Evolutionary conservation across 2,329 filamentous ascomycete species (phyloP), one percentile per base, ranked within the genome.

Genomic region (Hyphodiscus sp.): DNA sequence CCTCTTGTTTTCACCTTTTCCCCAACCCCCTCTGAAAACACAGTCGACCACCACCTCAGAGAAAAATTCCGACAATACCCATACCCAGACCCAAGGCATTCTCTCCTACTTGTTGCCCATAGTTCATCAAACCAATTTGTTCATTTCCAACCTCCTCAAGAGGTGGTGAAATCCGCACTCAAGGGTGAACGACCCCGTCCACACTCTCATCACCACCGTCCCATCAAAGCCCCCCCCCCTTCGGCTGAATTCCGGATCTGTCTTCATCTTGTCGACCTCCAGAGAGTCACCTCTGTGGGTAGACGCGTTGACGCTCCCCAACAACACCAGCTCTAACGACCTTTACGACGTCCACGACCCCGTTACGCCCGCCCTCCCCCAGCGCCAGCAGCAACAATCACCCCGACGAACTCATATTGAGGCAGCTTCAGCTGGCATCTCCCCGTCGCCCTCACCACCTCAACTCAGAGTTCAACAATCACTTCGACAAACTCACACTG

Each of bases 261-360:
- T 55, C 50, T 58, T 63, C 65, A 61, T 55, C 59, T 66, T 67
- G 64, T 64, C 62, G 57, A 55, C 62, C 56, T 56, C 58, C 18
- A 51, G 46, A 18, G 51, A n/a, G 19, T 49, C 50, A 48, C 50
- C 45, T 42, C 53, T 52, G 42, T 54, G 47, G 49, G 52, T 58
- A 64, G 63, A 58, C 54, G 61, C 62, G 58, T 58, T 69, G 67
- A 65, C 67, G 66, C 61, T 52, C 50, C 53, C 56, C 63, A 63
- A 54, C 33, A 54, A 54, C 19, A 26, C 59, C 42, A 51, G 38
- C 47, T 58, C 53, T 69, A 63, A 69, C 66, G 67, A 69, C 66
- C 58, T 54, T 66, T 59, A 69, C 67, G 67, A 68, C 50, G 54
- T 59, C 49, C 50, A 69, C 67, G 67, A 68, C 57, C 61, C 56